These are phyloP conservation scores for Penicillium lividum DNA, from an alignment of 495 filamentous ascomycete species.

Conservation along the genomic window DNA sequence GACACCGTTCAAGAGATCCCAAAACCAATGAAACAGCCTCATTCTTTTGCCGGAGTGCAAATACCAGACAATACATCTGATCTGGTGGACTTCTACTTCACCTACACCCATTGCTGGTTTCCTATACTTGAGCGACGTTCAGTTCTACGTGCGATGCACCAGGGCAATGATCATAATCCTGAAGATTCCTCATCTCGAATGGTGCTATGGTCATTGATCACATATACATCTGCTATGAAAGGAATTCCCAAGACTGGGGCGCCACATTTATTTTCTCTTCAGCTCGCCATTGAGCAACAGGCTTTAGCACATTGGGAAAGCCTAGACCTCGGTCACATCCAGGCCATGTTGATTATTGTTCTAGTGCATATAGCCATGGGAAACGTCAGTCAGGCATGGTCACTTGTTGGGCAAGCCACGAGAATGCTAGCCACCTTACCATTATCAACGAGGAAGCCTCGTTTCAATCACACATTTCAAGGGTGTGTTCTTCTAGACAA, in stretches of 20 bases:
- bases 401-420: constrained; percentile 52
- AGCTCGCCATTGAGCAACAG: constrained; percentile 16
- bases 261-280: constrained; percentile 5
- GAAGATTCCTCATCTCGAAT: constrained; percentile 25
- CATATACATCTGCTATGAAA: constrained; percentile 15
- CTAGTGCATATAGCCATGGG: constrained; percentile 50
- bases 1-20: background rate
- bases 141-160: constrained; percentile 38
- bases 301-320: constrained; percentile 23
- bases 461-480: constrained; percentile 24
- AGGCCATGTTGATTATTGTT: constrained; percentile 56
- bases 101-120: constrained; percentile 65
- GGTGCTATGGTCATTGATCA: constrained; percentile 26
- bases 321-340: constrained; percentile 52
- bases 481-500: constrained; percentile 27
- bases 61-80: constrained; percentile 24
- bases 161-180: background rate
- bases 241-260: background rate
- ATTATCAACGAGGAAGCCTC: constrained; percentile 4
- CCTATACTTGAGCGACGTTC: constrained; percentile 64
- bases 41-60: constrained; percentile 2
- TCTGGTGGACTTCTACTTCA: constrained; percentile 63
- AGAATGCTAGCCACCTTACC: constrained; percentile 41
- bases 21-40: background rate
- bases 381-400: constrained; percentile 46